phyloP scores from a whole-genome alignment of 139 green algal genomes.

The Choricystis sp. region DNA sequence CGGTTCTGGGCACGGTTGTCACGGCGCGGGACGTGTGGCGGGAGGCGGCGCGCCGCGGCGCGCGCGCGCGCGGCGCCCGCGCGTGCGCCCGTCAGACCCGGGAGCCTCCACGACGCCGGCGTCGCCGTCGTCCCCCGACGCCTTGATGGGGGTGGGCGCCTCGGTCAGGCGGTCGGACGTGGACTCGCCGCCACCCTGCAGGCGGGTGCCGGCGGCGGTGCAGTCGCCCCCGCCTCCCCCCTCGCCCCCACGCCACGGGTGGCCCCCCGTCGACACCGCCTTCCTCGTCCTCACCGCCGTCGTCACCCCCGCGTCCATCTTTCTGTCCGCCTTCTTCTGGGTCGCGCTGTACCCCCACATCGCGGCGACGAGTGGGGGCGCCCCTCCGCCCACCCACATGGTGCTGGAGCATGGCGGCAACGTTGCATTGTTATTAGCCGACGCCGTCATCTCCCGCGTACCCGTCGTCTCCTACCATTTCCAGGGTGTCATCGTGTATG shows the following conservation, averaged over 20 bases:
- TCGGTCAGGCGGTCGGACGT: no score
- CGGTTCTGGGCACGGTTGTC: conserved; percentile 4
- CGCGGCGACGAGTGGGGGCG: neutral
- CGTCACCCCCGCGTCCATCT: neutral
- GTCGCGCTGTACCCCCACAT: neutral
- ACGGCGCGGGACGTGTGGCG: neutral
- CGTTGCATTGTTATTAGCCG: neutral
- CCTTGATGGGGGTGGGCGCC: no score
- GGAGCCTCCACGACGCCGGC: no score
- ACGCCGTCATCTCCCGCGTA: neutral
- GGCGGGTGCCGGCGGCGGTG: no score
- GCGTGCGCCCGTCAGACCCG: no score
- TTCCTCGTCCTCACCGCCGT: neutral
- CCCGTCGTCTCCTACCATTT: conserved; percentile 2
- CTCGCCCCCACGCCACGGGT: neutral
- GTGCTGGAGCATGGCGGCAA: conserved; percentile 4
- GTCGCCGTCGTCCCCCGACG: no score
- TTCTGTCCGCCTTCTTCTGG: conserved; percentile 5
- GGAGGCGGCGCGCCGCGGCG: neutral
- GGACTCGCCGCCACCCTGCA: no score
- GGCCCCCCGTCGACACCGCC: neutral
- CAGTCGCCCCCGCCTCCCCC: neutral
- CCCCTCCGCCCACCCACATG: neutral
- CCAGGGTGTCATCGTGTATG: neutral
- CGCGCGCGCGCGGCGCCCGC: no score